Evolutionary conservation across 2,329 filamentous ascomycete species (phyloP).

Genomic region (Ophioceras dolichostomum): DNA sequence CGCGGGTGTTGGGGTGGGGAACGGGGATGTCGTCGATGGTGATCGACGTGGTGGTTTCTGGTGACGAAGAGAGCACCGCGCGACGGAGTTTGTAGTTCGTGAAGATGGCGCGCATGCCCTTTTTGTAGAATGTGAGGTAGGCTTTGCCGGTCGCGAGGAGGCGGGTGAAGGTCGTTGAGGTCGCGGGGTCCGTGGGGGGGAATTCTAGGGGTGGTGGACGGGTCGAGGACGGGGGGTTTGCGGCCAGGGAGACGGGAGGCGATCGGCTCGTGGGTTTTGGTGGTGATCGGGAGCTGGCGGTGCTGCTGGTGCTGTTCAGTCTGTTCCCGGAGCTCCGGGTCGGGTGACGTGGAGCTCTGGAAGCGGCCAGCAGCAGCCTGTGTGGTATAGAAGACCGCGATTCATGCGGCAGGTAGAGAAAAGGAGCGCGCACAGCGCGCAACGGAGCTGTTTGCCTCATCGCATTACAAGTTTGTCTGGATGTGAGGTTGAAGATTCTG

Average conservation of each 20-base stretch:
- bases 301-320: too few species aligned
- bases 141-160: conserved; percentile 55
- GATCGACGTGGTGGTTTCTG: conserved; percentile 16
- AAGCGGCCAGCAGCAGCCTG: too few species aligned
- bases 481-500: too few species aligned
- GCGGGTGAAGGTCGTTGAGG: conserved; percentile 33
- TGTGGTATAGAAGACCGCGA: not conserved
- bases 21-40: conserved; percentile 13
- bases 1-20: conserved; percentile 31
- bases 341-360: too few species aligned
- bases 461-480: too few species aligned
- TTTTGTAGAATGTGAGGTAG: conserved; percentile 80
- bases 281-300: too few species aligned
- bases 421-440: not conserved
- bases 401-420: not conserved
- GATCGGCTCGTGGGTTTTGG: too few species aligned
- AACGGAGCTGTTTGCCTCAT: not conserved
- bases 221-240: conserved; percentile 61
- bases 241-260: conserved; percentile 5
- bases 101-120: conserved; percentile 63
- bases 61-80: not conserved
- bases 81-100: conserved; percentile 45
- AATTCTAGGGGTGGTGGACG: conserved; percentile 58
- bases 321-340: too few species aligned
- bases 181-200: conserved; percentile 37